Evolutionary conservation across 2,329 filamentous ascomycete species (phyloP).

Genomic region (Epichloe aotearoae): DNA sequence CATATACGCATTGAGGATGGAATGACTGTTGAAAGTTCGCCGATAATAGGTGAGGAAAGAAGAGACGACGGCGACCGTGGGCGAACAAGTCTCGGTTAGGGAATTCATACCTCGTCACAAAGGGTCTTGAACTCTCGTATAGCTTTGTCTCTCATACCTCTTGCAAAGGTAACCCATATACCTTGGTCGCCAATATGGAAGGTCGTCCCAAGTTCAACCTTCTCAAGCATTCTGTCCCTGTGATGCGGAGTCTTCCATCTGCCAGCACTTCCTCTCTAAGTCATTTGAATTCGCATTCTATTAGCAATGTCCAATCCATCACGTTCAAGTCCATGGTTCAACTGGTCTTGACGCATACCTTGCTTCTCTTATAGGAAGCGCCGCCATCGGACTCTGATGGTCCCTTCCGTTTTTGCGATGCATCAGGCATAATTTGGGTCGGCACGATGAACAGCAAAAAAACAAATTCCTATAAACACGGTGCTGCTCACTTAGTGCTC

Average conservation of each 20-base stretch:
- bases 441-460: neutral
- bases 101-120: constrained; percentile 46
- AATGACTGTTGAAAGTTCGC: neutral
- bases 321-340: neutral
- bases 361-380: constrained; percentile 25
- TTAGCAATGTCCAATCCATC: neutral
- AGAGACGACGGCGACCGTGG: neutral
- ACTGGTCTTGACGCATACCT: constrained; percentile 16
- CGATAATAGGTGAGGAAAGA: neutral
- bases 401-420: constrained; percentile 23
- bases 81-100: neutral
- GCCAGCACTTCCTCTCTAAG: constrained; percentile 34
- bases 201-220: constrained; percentile 27
- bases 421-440: constrained; percentile 17
- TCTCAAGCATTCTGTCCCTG: constrained; percentile 31
- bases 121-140: constrained; percentile 52
- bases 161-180: constrained; percentile 67
- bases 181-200: constrained; percentile 58
- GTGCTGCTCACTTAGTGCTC: neutral
- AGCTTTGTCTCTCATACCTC: constrained; percentile 57
- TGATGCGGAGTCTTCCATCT: constrained; percentile 52
- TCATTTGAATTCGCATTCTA: constrained; percentile 10
- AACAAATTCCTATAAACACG: neutral
- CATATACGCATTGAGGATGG: neutral
- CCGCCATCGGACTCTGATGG: constrained; percentile 14